Percentiles rank a stretch among this genome's conserved stretches.
Conservation (phyloP, 768 basidiomycete genomes). For the Suillus subluteus region DNA sequence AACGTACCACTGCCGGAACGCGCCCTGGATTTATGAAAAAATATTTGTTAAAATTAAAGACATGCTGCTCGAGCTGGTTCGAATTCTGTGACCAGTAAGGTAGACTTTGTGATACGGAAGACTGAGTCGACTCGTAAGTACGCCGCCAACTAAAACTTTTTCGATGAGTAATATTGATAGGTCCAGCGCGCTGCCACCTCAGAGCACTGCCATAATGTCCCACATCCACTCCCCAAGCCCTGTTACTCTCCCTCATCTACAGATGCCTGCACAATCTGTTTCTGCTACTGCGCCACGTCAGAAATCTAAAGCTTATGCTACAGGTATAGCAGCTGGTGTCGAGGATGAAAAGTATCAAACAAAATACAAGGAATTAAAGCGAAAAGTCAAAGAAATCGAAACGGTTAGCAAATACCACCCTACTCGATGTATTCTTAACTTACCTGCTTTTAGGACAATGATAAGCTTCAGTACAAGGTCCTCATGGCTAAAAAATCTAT, state of each 20-base stretch:
- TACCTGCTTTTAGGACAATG: constrained; percentile 68
- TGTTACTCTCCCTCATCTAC: constrained; percentile 44
- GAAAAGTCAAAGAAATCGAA: constrained; percentile 88
- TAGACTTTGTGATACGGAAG: constrained; percentile 19
- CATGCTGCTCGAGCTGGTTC: neutral
- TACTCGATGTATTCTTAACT: constrained; percentile 13
- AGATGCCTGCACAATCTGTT: constrained; percentile 37
- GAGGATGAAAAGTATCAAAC: constrained; percentile 87
- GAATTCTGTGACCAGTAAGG: constrained; percentile 6
- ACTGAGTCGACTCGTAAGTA: constrained; percentile 28
- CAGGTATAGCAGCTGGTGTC: constrained; percentile 76
- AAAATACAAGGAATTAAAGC: constrained; percentile 87
- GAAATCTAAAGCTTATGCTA: constrained; percentile 51
- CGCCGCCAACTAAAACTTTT: constrained; percentile 23
- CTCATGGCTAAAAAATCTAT: constrained; percentile 80
- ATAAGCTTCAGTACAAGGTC: constrained; percentile 83
- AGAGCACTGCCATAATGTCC: constrained; percentile 62
- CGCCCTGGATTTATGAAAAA: neutral
- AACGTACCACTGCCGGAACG: neutral
- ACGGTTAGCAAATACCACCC: constrained; percentile 46
- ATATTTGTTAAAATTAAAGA: constrained; percentile 1
- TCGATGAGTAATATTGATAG: constrained; percentile 32
- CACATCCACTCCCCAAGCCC: constrained; percentile 60
- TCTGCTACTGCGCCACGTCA: constrained; percentile 41
- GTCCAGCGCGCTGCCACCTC: constrained; percentile 29